These are phyloP conservation scores for Fraxinus floribunda DNA, from an alignment of 305 asterid species.

Conservation along the genomic window DNA sequence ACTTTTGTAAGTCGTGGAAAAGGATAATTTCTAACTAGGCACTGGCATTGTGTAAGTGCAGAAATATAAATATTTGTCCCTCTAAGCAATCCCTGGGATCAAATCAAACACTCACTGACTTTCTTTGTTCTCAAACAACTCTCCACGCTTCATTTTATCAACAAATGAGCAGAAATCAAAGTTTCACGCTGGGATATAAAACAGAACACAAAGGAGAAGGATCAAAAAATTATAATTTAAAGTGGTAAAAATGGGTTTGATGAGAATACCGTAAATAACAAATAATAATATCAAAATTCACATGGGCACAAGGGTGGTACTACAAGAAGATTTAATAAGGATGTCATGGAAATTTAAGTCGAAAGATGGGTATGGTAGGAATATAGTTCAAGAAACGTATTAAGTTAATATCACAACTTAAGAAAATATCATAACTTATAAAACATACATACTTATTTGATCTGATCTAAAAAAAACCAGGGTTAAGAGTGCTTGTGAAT, in stretches of 20 bases:
- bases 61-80: not conserved
- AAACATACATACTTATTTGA: not conserved
- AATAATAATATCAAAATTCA: not conserved
- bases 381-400: not conserved
- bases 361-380: not conserved
- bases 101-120: not conserved
- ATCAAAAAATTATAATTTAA: not conserved
- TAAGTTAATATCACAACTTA: not conserved
- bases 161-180: not conserved
- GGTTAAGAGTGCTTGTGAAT: not conserved
- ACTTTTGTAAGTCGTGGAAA: not conserved
- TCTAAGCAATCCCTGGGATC: not conserved
- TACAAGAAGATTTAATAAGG: not conserved
- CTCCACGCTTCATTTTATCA: not conserved
- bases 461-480: not conserved
- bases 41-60: not conserved
- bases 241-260: not conserved
- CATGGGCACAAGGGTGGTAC: not conserved
- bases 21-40: not conserved
- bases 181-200: not conserved
- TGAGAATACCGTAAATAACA: not conserved
- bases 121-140: not conserved
- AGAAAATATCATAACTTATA: not conserved
- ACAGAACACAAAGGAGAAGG: not conserved
- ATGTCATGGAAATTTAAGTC: not conserved